Base-by-base conservation (phyloP, 176 grass and related monocot species). In the Triticum monococcum region DNA sequence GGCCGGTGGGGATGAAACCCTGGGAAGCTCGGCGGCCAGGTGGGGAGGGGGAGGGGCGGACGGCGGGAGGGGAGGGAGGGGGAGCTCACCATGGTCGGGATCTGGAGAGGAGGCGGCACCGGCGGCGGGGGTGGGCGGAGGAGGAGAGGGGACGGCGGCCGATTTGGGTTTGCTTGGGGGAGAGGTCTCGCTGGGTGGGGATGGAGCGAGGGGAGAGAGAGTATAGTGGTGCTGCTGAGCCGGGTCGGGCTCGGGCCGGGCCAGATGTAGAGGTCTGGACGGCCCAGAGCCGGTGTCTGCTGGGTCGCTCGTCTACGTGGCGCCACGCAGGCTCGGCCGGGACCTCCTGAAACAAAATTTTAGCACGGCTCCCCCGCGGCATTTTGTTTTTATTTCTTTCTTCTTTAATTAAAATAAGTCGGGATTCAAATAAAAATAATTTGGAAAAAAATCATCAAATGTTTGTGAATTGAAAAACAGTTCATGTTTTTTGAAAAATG, bases 71-170 rank as follows among this genome's bases (percentile, higher is more conserved):
- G 22, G 5, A 22, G n/a, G 12, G 18, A 13, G 5, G 26, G 30
- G 23, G 18, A 13, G 64, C 68, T 87, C 62, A 91, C 89, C 89
- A 91, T 91, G 68, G 68, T 16, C n/a, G 60, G 45, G 43, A 45
- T 45, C 40, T 67, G 25, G 41, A 0, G 31, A 23, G 40, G 25
- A 24, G 40, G 8, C 36, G 22, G 1, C 63, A 12, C 3, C 32
- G 69, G 59, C 68, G 59, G 79, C 4, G 80, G 61, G 4, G 56
- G 38, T 1, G 76, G 75, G 61, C 4, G 56, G 52, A 1, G 76
- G 75, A 20, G 83, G 1, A 4, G 65, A 52, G 68, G 86, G 78
- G 81, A 24, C 9, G 73, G 63, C 79, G 52, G 81, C 64, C 26
- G 74, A 52, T 77, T 78, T 54, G 3, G 78, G 13, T 87, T 81